Evolutionary conservation across 78 protist genomes (phyloP).

Genomic region (Monocercomonoides exilis): DNA sequence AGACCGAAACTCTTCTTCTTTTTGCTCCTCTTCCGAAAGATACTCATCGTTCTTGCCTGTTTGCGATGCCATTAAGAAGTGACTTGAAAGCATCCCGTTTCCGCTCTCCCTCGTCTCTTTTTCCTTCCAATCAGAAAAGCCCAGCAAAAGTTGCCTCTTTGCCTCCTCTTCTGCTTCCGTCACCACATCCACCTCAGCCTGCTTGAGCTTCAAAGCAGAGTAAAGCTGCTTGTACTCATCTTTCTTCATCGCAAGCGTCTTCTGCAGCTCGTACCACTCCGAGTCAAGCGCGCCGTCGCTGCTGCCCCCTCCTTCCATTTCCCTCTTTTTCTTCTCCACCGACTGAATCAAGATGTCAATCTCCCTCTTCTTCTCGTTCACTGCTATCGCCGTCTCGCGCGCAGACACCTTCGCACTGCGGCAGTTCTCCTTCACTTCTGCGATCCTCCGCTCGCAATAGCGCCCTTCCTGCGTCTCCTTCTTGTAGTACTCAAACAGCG

Average conservation of each 20-base stretch:
- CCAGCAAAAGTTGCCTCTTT: too few species aligned
- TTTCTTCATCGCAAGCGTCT: not conserved
- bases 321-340: not conserved
- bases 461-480: not conserved
- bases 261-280: not conserved
- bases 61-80: too few species aligned
- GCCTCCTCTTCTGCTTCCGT: too few species aligned
- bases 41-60: not conserved
- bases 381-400: not conserved
- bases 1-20: not conserved
- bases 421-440: slow-evolving; percentile 1
- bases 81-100: not conserved
- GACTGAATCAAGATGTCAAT: not conserved
- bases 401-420: slow-evolving; percentile 12
- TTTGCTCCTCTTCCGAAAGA: not conserved
- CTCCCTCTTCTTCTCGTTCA: not conserved
- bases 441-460: not conserved
- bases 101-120: not conserved
- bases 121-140: not conserved
- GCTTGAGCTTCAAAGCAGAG: not conserved
- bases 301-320: not conserved
- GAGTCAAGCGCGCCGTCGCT: not conserved
- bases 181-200: not conserved
- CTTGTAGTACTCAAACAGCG: slow-evolving; percentile 40
- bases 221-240: not conserved